Percentiles rank a stretch among this genome's conserved stretches.
Evolutionary conservation across 192 early-diverging fungal species (phyloP).

Genomic region (Backusella macrospora): DNA sequence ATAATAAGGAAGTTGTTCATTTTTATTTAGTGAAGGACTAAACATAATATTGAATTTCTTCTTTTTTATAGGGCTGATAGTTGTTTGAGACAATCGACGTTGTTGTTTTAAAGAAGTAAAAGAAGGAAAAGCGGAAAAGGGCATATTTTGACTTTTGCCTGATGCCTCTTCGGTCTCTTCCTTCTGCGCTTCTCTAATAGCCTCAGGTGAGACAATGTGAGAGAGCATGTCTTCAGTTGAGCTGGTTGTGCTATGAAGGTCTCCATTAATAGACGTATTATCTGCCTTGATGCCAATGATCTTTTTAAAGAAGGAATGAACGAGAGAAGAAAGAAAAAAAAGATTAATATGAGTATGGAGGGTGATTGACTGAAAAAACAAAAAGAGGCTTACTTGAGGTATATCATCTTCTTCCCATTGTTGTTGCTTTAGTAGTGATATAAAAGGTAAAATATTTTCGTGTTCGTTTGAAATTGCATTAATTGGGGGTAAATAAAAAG

Average conservation of each 20-base stretch:
- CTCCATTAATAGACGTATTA: neutral
- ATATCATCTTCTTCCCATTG: neutral
- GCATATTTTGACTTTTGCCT: conserved; percentile 12
- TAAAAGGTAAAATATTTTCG: conserved; percentile 7
- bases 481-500: conserved; percentile 14
- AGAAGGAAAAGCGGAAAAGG: conserved; percentile 31
- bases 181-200: conserved; percentile 31
- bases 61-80: neutral
- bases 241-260: neutral
- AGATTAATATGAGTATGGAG: too few relatives aligned
- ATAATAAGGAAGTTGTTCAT: conserved; percentile 3
- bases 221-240: conserved; percentile 16
- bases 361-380: neutral
- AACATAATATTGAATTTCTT: conserved; percentile 2
- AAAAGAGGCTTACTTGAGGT: neutral
- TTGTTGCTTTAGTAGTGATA: conserved; percentile 14
- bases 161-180: conserved; percentile 39
- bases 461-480: conserved; percentile 13
- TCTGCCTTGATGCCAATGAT: neutral
- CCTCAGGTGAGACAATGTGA: conserved; percentile 39
- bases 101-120: conserved; percentile 28
- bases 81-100: neutral
- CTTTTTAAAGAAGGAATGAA: neutral
- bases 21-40: neutral
- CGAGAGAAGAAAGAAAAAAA: neutral